Base-by-base conservation (phyloP, 2,329 filamentous ascomycete genomes). In the Macrophomina tecta region DNA sequence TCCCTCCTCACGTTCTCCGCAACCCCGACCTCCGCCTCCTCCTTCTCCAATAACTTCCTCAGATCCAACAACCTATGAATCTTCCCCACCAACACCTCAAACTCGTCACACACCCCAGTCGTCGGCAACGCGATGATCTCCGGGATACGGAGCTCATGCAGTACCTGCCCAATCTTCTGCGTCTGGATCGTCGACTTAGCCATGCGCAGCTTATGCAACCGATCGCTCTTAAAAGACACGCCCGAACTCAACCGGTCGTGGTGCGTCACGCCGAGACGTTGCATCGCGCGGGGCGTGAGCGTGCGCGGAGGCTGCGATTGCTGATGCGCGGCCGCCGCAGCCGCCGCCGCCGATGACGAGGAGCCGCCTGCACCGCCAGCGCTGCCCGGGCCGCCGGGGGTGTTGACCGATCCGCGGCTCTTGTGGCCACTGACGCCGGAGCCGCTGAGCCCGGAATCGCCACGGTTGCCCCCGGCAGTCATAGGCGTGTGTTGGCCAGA, bases 211-310 rank as follows among this genome's bases (percentile, higher is more conserved):
- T 93, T 93, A 71, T 90, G 89, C 67, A 94, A 87, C 76, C 88
- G 90, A 72, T 94, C 91, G 34, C 93, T 93, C 12, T 94, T 91
- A 85, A 98, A 98, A 14, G 92, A 90, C 42, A 97, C 92, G 6
- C 95, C 94, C 8, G 90, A 91, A 1, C 90, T 89, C 46, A 97
- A 85, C 34, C 94, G 91, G 66, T 98, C 94, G 75, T 94, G 91
- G 70, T 92, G 89, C 7, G 90, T 87, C 9, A 99, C 91, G 69
- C 94, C 95, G 74, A 94, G 98, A 40, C 90, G 85, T 69, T 86
- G 79, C 70, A 97, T 88, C 77, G 90, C 89, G 74, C 89, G 88
- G 65, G 83, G 45, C 14, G 69, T 63, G 2, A 66, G 69, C 11
- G 74, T 79, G 71, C 73, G 80, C 71, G 68, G 80, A 69, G 68